Base-by-base conservation (phyloP, 164 flowering plant genomes). In the Chimonanthus praecox region DNA sequence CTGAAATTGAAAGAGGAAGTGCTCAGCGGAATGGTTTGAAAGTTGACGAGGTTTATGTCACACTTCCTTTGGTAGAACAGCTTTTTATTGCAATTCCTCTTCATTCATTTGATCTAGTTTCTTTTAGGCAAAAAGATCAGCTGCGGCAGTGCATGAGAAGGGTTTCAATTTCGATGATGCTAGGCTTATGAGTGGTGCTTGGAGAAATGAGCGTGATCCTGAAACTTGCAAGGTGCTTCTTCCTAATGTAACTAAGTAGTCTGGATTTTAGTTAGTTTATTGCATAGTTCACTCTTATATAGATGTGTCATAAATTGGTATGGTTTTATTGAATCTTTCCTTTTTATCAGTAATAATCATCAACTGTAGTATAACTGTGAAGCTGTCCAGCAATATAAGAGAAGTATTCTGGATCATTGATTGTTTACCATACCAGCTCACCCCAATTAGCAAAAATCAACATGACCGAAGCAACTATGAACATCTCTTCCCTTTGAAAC, bases 111-210 rank as follows among this genome's bases (percentile, higher is more conserved):
- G 49, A 43, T 67, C 43, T 8, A 33, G 64, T 63, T 33, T 70
- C 47, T 45, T 72, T 49, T 76, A 93, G 97, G 86, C 64, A 18
- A 83, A 70, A 50, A 86, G 79, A 65, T 85, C 90, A 70, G 74
- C 87, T 72, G 78, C 75, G 73, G 79, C 82, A 44, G 78, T 81
- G 15, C 90, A 78, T 71, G 99, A 95, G 77, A 90, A 88, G 82
- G 98, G 99, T 61, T 93, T 95, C 83, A 93, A 95, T 77, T 95
- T 95, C 87, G 95, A 93, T 80, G 99, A 95, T 84, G 78, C 82
- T 47, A 87, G 97, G 84, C 86, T 95, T 62, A 92, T 93, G 98
- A 84, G 80, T 33, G 99, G 99, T 82, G 94, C 97, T 71, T 95
- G 99, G 98, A 88, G 97, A 81, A 94, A 93, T 85, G 97, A 92